phyloP scores from a whole-genome alignment of 176 grass and related monocot genomes.

The Juncus inflexus region DNA sequence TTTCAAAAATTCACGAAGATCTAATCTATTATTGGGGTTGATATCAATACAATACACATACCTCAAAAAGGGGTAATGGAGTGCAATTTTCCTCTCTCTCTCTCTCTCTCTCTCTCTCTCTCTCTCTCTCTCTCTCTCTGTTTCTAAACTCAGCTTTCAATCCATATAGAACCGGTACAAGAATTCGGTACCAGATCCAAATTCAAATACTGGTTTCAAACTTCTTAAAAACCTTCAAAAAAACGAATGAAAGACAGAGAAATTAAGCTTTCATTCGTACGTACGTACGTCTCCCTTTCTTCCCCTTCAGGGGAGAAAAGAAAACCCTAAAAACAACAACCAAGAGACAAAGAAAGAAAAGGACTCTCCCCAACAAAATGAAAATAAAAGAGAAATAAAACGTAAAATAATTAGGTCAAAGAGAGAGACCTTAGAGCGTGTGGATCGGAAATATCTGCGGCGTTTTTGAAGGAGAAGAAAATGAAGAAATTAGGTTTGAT shows the following conservation, averaged over 20 bases:
- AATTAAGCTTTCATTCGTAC: not conserved
- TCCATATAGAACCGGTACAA: constrained; percentile 8
- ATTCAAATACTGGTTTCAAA: not conserved
- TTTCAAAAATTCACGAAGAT: too few relatives aligned
- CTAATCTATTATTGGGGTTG: too few relatives aligned
- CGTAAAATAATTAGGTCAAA: constrained; percentile 13
- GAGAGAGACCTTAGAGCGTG: constrained; percentile 39
- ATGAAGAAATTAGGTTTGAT: not conserved
- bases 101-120: too few relatives aligned
- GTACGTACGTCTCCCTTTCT: not conserved
- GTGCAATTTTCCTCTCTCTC: not conserved
- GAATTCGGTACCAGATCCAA: constrained; percentile 20
- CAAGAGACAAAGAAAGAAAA: not conserved
- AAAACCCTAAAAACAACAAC: constrained; percentile 7
- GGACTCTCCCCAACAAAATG: not conserved
- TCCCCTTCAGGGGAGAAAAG: not conserved
- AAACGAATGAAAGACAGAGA: constrained; percentile 1
- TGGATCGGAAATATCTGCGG: constrained; percentile 57
- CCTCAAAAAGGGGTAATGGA: too few relatives aligned
- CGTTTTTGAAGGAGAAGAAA: constrained; percentile 37
- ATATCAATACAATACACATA: too few relatives aligned
- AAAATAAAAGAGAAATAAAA: not conserved
- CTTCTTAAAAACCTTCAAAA: not conserved
- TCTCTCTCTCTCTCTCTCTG: not conserved
- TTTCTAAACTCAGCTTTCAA: constrained; percentile 9